These are phyloP conservation scores for Geranium brycei DNA, from an alignment of 345 rosid genomes.

Conservation along the genomic window DNA sequence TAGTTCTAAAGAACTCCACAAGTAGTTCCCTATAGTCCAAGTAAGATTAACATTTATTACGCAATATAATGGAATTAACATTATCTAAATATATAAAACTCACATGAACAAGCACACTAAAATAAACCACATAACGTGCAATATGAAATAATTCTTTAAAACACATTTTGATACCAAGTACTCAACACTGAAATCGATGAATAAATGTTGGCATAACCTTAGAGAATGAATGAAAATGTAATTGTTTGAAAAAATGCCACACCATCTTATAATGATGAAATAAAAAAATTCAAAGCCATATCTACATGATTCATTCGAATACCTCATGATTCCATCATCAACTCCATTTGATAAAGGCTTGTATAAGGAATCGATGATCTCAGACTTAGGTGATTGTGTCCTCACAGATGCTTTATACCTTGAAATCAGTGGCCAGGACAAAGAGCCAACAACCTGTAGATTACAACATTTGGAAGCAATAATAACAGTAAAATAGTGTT, in stretches of 20 bases:
- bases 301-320: conserved; percentile 7
- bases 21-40: conserved; percentile 47
- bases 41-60: conserved; percentile 6
- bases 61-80: not conserved
- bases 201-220: not conserved
- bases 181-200: not conserved
- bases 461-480: not conserved
- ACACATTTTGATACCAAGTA: not conserved
- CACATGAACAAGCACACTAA: not conserved
- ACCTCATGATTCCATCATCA: conserved; percentile 84
- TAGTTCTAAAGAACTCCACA: conserved; percentile 47
- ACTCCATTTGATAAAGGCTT: conserved; percentile 43
- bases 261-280: not conserved
- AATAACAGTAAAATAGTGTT: not conserved
- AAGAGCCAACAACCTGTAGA: conserved; percentile 82
- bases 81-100: not conserved
- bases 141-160: not conserved
- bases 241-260: not conserved
- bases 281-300: not conserved
- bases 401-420: conserved; percentile 83
- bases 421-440: conserved; percentile 66
- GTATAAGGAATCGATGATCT: conserved; percentile 80
- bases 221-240: not conserved
- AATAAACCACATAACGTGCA: not conserved
- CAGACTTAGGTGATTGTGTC: conserved; percentile 66